Evolutionary conservation across 495 filamentous ascomycete genomes (phyloP).

Genomic region (Tuber borchii): DNA sequence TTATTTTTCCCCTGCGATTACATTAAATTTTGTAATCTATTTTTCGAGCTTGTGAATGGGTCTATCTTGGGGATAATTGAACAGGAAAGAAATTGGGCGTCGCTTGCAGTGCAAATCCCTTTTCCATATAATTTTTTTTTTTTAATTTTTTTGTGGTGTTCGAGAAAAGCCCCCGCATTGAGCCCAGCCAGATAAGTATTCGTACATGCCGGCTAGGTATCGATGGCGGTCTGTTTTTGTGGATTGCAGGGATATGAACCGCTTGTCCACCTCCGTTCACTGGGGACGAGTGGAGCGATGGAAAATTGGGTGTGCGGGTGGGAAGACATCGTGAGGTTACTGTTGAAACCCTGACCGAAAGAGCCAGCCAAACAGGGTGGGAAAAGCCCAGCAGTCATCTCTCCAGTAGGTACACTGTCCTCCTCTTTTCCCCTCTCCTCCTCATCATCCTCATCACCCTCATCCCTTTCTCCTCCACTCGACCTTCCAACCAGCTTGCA

Average conservation of each 20-base stretch:
- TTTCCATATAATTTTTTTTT: slow-evolving; percentile 7
- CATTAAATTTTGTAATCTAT: slow-evolving; percentile 10
- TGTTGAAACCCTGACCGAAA: slow-evolving; percentile 35
- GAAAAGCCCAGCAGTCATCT: slow-evolving; percentile 39
- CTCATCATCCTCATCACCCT: slow-evolving; percentile 14
- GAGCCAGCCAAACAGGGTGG: slow-evolving; percentile 37
- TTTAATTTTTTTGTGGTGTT: slow-evolving; percentile 14
- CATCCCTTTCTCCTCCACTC: slow-evolving; percentile 38
- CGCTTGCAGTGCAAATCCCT: not conserved
- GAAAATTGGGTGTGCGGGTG: slow-evolving; percentile 27
- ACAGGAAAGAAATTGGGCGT: not conserved
- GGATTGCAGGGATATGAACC: slow-evolving; percentile 29
- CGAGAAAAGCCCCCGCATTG: not conserved
- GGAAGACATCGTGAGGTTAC: slow-evolving; percentile 39
- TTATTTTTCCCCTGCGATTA: slow-evolving; percentile 14
- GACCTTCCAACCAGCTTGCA: slow-evolving; percentile 29
- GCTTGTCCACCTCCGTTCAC: slow-evolving; percentile 23
- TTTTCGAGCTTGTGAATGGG: slow-evolving; percentile 15
- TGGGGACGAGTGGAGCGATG: slow-evolving; percentile 20
- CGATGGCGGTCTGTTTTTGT: slow-evolving; percentile 30
- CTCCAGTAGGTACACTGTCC: slow-evolving; percentile 33
- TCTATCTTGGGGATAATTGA: not conserved
- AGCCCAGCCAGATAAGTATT: slow-evolving; percentile 16
- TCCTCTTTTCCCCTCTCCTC: slow-evolving; percentile 32
- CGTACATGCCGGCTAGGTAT: slow-evolving; percentile 31